A percentile compares a stretch with the other conserved stretches of the same genome.
Conservation (phyloP, 768 basidiomycete genomes). For the Trametes cubensis region DNA sequence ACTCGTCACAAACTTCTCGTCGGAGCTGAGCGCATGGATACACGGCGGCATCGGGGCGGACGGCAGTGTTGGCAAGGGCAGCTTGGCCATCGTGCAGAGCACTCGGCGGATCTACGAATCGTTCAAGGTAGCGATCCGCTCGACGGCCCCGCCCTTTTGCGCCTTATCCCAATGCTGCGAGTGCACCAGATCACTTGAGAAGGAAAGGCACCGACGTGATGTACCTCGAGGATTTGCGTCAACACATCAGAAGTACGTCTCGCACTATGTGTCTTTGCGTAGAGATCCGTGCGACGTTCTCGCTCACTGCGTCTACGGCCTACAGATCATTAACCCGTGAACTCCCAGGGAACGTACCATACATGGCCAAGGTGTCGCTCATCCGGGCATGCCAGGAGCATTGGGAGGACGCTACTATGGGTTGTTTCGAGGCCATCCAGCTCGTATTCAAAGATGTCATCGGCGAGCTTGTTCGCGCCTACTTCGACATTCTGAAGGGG, state of each 20-base stretch:
- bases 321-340: slow-evolving; percentile 50
- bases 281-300: no score
- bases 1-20: slow-evolving; percentile 21
- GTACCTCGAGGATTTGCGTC: slow-evolving; percentile 5
- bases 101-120: slow-evolving; percentile 37
- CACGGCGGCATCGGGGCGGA: slow-evolving; percentile 10
- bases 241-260: background rate
- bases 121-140: slow-evolving; percentile 40
- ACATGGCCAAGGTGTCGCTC: slow-evolving; percentile 33
- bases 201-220: slow-evolving; percentile 32
- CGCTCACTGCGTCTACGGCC: no score
- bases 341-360: slow-evolving; percentile 65
- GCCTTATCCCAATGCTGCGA: slow-evolving; percentile 28
- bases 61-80: slow-evolving; percentile 6
- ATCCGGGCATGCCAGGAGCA: slow-evolving; percentile 22
- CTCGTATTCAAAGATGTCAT: slow-evolving; percentile 22
- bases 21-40: slow-evolving; percentile 11
- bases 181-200: no score
- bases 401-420: slow-evolving; percentile 26
- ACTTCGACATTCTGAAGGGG: slow-evolving; percentile 30
- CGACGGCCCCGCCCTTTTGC: slow-evolving; percentile 48
- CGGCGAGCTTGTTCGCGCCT: slow-evolving; percentile 14
- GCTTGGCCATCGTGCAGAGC: slow-evolving; percentile 41
- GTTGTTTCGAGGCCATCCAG: slow-evolving; percentile 26
- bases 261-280: no score